These are phyloP conservation scores for Daldinia bambusicola DNA, from an alignment of 495 filamentous ascomycete genomes.

Conservation along the genomic window DNA sequence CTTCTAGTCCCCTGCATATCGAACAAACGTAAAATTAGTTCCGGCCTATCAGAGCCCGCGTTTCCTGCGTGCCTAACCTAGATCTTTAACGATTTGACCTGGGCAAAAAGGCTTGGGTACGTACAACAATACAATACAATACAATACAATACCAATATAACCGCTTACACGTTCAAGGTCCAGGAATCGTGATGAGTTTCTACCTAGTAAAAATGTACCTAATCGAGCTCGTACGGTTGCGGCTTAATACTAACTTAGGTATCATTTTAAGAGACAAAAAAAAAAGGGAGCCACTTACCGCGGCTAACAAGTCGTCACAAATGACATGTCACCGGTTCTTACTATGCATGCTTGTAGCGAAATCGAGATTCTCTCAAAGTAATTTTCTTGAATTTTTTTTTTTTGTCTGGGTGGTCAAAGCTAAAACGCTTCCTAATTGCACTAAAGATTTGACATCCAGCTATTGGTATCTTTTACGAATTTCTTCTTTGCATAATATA, in stretches of 20 bases:
- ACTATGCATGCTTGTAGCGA: neutral
- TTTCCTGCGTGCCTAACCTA: neutral
- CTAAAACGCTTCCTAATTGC: slow-evolving; percentile 2
- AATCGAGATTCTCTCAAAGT: slow-evolving; percentile 1
- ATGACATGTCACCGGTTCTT: slow-evolving; percentile 3
- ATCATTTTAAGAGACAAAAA: too few species aligned
- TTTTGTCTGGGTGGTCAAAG: neutral
- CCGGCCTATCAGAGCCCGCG: slow-evolving; percentile 24
- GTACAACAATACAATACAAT: too few species aligned
- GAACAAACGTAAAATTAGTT: slow-evolving; percentile 36
- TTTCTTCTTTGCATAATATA: slow-evolving; percentile 1
- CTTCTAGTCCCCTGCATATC: slow-evolving; percentile 42
- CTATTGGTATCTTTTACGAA: slow-evolving; percentile 4
- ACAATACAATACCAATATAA: too few species aligned
- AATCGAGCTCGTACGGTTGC: neutral
- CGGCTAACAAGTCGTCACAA: slow-evolving; percentile 12
- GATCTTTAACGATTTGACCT: slow-evolving; percentile 11
- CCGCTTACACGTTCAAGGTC: neutral
- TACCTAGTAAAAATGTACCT: too few species aligned
- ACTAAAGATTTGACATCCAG: neutral
- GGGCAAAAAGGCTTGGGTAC: neutral
- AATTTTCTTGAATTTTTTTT: slow-evolving; percentile 20
- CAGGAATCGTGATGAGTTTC: slow-evolving; percentile 2
- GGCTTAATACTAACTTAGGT: neutral
- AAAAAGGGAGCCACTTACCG: neutral